These are phyloP conservation scores for Acorus gramineus DNA, from an alignment of 106 monocot species.

Conservation along the genomic window DNA sequence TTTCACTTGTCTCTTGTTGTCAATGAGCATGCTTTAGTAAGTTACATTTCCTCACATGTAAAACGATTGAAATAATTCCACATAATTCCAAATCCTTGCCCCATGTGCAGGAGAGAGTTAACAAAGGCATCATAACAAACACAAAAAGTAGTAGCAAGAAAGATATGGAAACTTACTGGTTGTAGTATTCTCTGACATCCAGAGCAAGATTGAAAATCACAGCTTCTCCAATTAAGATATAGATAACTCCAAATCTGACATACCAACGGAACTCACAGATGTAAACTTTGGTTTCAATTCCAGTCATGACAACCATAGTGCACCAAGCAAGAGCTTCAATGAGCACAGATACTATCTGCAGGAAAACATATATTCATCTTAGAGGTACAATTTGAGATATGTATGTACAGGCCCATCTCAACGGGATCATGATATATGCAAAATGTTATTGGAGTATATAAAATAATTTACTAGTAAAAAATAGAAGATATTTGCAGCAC, in stretches of 20 bases:
- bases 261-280: conserved; percentile 88
- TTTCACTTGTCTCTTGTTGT: no score
- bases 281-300: conserved; percentile 72
- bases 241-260: conserved; percentile 65
- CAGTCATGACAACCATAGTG: conserved; percentile 52
- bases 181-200: conserved; percentile 49
- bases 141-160: neutral
- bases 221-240: conserved; percentile 60
- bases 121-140: neutral
- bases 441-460: no score
- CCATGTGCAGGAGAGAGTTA: no score
- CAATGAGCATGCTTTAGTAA: no score
- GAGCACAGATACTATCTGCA: conserved; percentile 48
- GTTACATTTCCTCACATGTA: no score
- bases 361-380: neutral
- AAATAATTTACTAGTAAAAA: no score
- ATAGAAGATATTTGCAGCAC: no score
- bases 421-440: no score
- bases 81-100: no score
- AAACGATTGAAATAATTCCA: no score
- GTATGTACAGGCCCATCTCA: no score
- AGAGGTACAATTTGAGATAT: no score
- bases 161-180: conserved; percentile 31
- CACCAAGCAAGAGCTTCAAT: conserved; percentile 57
- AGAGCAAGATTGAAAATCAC: conserved; percentile 59